Evolutionary conservation across 2,329 filamentous ascomycete genomes (phyloP), one percentile per base, ranked within the genome.

Genomic region (Monosporascus ibericus): DNA sequence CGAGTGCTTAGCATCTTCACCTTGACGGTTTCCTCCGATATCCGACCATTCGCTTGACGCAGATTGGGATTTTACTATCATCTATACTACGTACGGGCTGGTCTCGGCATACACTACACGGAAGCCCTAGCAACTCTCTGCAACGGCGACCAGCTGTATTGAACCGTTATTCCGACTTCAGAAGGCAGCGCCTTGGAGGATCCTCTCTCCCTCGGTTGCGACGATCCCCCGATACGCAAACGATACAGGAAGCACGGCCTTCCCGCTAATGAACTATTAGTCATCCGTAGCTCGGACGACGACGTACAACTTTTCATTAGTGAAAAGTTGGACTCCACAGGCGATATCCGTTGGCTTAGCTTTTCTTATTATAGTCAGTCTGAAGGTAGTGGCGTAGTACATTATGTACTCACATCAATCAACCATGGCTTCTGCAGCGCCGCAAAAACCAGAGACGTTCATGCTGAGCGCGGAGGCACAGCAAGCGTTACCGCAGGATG

Each of bases 391-490:
- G 62, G 60, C 54, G 59, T 56, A 60, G 63, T 65, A 59, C 62
- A 54, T 54, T 66, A 92, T 92, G 88, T 92, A 90, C 75, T 81
- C 86, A 61, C 87, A 90, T 75, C 87, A 91, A 76, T 82, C 88
- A 67, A 80, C 86, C 63, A 96, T 96, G 90, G 88, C 62, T 52
- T 88, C 63, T 36, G 42, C 89, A 64, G 87, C 89, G 66, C 88
- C 88, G 58, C 91, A 96, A 76, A 96, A 96, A 73, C 94, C 94
- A 62, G 94, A 99, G 80, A 97, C 94, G 40, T 99, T 99, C 70
- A 92, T 99, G 87, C 81, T 99, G 71, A 96, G 92, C 70, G 92
- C 88, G 66, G 92, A 97, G 76, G 92, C 94, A 56, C 92, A 97
- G 75, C 91, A 96, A 75, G 92, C 90, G 64, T 81, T 99, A 60